Base-by-base conservation (phyloP, 2,329 filamentous ascomycete species). In the Drechslerella dactyloides region DNA sequence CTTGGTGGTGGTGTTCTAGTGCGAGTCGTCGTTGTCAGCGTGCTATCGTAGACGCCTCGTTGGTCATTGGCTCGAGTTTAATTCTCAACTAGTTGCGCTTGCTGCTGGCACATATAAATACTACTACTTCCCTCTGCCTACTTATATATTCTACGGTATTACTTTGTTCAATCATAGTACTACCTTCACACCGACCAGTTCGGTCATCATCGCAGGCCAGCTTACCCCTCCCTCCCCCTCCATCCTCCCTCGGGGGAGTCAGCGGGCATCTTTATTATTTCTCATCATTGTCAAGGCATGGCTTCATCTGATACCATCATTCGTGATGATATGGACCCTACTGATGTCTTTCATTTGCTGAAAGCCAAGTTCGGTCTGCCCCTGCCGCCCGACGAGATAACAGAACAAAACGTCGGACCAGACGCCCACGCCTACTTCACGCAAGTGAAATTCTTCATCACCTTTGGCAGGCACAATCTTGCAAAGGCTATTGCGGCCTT, bases 291-390 rank as follows among this genome's bases (percentile, higher is more conserved):
- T 15, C 10, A 35, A 46, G 56, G 37, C 19, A 63, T 69, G 65
- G 53, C 58, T 54, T 54, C 46, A 21, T 33, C 57, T 37, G 19
- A 46, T n/a, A 53, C 54, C 23, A 35, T 48, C 15, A 48, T 70
- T 40, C 48, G 27, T 19, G 30, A 64, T 50, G 55, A 51, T 42
- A 55, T 48, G 54, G 33, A n/a, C 19, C 54, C 48, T 7, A 54
- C 30, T 42, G 59, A 70, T 13, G 66, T 64, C 27, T 70, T 70
- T 40, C 54, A 64, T 27, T 37, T 35, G 0, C 30, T 70, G 2
- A 63, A 55, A 55, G 5, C 46, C 1, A 63, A 60, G 50, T 70
- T 70, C 15, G 66, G 54, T 7, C 42, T 70, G 8, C 66, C 66
- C 10, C 30, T 70, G 15, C 66, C 59, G 15, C 66, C 66, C 13